Percentiles rank a stretch among this genome's conserved stretches.
phyloP scores from a whole-genome alignment of 2,329 filamentous ascomycete genomes.

The Calonectria hawksworthii region DNA sequence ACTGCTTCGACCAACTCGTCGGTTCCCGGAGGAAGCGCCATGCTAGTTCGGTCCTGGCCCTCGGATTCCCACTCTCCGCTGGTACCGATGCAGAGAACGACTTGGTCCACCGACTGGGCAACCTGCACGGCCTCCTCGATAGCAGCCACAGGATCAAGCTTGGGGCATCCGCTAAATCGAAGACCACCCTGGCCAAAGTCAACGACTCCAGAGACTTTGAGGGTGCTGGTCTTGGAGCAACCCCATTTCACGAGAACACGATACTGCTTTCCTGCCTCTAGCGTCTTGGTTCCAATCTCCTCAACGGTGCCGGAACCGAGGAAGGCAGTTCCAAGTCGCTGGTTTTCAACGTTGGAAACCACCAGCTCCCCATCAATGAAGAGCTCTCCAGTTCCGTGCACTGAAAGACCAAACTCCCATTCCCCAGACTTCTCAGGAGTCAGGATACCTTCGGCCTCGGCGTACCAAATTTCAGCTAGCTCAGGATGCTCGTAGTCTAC shows the following conservation, averaged over 20 bases:
- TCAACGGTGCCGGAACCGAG: conserved; percentile 52
- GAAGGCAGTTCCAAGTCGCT: conserved; percentile 51
- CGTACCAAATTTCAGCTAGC: conserved; percentile 40
- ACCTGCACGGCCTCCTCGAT: conserved; percentile 30
- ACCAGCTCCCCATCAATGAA: conserved; percentile 50
- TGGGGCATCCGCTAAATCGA: conserved; percentile 32
- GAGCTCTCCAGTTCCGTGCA: conserved; percentile 50
- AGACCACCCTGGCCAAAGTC: conserved; percentile 33
- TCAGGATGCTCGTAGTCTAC: conserved; percentile 45
- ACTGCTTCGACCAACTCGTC: conserved; percentile 34
- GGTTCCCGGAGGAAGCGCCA: conserved; percentile 30
- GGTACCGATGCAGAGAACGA: conserved; percentile 32
- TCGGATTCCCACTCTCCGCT: conserved; percentile 37
- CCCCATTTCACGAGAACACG: conserved; percentile 32
- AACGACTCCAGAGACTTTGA: conserved; percentile 29
- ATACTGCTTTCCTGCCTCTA: conserved; percentile 32
- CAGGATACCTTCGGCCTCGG: conserved; percentile 40
- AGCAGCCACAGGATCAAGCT: conserved; percentile 21
- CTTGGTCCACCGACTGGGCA: conserved; percentile 29
- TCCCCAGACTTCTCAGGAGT: conserved; percentile 37
- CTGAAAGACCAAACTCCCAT: conserved; percentile 51
- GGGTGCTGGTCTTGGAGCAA: conserved; percentile 22
- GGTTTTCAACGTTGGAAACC: conserved; percentile 46
- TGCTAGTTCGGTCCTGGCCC: conserved; percentile 30
- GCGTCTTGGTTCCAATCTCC: conserved; percentile 38